phyloP scores from a whole-genome alignment of 176 grass and related monocot genomes.

The Hsuehochloa calcarea region DNA sequence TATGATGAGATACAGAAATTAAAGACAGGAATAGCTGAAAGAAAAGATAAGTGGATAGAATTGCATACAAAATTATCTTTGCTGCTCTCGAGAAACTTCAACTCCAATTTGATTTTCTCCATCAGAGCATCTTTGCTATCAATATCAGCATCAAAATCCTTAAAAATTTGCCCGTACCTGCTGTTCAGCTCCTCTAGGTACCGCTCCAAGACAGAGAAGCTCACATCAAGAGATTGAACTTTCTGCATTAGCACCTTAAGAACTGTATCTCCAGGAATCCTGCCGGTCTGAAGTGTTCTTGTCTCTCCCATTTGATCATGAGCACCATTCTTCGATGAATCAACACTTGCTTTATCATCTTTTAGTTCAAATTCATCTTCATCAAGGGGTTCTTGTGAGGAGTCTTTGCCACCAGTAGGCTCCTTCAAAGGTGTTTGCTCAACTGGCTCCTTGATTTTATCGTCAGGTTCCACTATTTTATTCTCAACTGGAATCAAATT shows the following conservation, averaged over 20 bases:
- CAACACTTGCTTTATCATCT: conserved; percentile 51
- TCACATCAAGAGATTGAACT: conserved; percentile 93
- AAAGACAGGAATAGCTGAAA: conserved; percentile 17
- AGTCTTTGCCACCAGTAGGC: conserved; percentile 42
- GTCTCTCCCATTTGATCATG: conserved; percentile 53
- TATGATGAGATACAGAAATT: conserved; percentile 1
- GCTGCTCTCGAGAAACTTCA: conserved; percentile 65
- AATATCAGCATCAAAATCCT: conserved; percentile 93
- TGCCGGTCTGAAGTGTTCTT: conserved; percentile 68
- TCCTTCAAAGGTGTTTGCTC: conserved; percentile 53
- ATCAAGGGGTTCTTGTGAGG: conserved; percentile 39
- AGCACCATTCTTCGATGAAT: conserved; percentile 37
- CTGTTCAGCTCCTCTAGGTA: conserved; percentile 94
- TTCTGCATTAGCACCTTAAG: conserved; percentile 97
- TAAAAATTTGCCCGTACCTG: conserved; percentile 93
- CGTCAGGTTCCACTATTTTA: conserved; percentile 55
- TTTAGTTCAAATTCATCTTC: conserved; percentile 54
- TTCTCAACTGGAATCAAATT: conserved; percentile 90
- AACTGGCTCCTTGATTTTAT: conserved; percentile 40
- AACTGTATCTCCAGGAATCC: conserved; percentile 89
- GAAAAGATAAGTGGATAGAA: conserved; percentile 21
- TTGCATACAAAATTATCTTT: conserved; percentile 57
- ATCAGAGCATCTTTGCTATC: conserved; percentile 58
- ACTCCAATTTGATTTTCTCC: conserved; percentile 67
- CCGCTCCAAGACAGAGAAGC: conserved; percentile 87